Conservation (phyloP, 805 yeast species). For the Metschnikowia gelsemii region DNA sequence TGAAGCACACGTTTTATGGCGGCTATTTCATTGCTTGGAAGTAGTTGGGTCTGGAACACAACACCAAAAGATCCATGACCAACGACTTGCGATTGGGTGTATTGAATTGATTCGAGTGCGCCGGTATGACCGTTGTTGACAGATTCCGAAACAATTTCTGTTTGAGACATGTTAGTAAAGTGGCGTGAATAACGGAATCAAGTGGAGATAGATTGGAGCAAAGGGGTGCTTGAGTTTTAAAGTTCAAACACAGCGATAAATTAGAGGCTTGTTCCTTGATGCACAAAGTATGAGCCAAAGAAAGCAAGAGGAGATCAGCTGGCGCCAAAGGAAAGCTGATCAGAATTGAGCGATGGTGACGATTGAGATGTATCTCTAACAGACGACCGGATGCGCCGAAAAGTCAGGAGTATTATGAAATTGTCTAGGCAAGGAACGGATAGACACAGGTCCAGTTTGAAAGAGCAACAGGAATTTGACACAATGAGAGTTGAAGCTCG, state of each 20-base stretch:
- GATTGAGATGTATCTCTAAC: conserved; percentile 1
- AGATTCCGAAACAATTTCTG: conserved; percentile 55
- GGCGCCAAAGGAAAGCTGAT: not conserved
- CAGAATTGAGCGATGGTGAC: conserved; percentile 3
- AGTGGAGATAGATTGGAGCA: not conserved
- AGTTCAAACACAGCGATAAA: not conserved
- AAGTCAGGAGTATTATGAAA: not conserved
- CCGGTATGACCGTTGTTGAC: conserved; percentile 75
- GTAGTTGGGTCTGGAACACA: conserved; percentile 83
- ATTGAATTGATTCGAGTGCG: conserved; percentile 58
- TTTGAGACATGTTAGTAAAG: conserved; percentile 43
- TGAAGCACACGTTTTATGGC: conserved; percentile 97
- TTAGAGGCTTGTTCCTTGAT: too few species aligned
- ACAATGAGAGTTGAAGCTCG: not conserved
- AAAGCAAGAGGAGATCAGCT: not conserved
- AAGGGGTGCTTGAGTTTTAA: not conserved
- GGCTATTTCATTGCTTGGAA: conserved; percentile 73
- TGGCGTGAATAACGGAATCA: not conserved
- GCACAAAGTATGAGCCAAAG: not conserved
- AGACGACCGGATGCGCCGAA: not conserved
- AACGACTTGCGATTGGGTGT: conserved; percentile 82
- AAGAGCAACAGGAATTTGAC: not conserved
- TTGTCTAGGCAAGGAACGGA: conserved; percentile 1
- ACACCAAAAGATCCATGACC: conserved; percentile 99
- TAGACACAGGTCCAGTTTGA: not conserved